These are phyloP conservation scores for Pyricularia sp. DNA, from an alignment of 2,329 filamentous ascomycete genomes.

Conservation along the genomic window DNA sequence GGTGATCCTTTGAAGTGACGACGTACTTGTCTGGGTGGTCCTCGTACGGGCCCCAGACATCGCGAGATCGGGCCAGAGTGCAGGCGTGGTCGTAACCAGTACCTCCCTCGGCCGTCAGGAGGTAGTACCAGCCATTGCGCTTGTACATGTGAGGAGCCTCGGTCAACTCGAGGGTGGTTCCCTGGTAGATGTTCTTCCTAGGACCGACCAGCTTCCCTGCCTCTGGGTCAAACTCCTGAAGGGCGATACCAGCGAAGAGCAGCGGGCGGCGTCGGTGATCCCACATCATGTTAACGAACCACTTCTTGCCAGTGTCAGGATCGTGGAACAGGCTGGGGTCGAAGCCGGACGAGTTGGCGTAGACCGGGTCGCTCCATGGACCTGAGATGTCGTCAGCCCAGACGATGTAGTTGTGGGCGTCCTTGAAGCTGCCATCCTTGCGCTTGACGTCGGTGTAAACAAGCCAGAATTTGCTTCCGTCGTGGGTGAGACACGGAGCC, in stretches of 20 bases:
- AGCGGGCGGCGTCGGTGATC: slow-evolving; percentile 40
- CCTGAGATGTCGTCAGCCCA: slow-evolving; percentile 41
- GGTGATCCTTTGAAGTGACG: slow-evolving; percentile 38
- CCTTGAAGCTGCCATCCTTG: slow-evolving; percentile 57
- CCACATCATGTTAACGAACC: slow-evolving; percentile 48
- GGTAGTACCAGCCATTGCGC: slow-evolving; percentile 31
- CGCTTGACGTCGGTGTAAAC: slow-evolving; percentile 58
- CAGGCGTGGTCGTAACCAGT: slow-evolving; percentile 33
- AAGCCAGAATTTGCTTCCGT: slow-evolving; percentile 51
- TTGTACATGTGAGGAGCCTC: slow-evolving; percentile 35
- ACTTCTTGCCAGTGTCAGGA: slow-evolving; percentile 39
- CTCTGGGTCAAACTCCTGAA: slow-evolving; percentile 47
- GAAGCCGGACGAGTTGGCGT: slow-evolving; percentile 52
- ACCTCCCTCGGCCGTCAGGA: slow-evolving; percentile 33
- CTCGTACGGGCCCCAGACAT: slow-evolving; percentile 54
- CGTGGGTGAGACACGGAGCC: slow-evolving; percentile 55
- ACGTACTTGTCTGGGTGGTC: slow-evolving; percentile 48
- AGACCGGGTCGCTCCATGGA: slow-evolving; percentile 52
- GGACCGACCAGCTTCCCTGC: slow-evolving; percentile 43
- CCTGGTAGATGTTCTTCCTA: slow-evolving; percentile 43
- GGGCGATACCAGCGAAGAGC: slow-evolving; percentile 44
- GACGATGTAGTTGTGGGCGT: slow-evolving; percentile 56
- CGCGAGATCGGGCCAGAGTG: slow-evolving; percentile 43
- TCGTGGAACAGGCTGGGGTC: slow-evolving; percentile 53
- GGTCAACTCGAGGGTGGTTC: slow-evolving; percentile 40